phyloP scores from a whole-genome alignment of 2,329 filamentous ascomycete species.

The Fusarium stilboides region DNA sequence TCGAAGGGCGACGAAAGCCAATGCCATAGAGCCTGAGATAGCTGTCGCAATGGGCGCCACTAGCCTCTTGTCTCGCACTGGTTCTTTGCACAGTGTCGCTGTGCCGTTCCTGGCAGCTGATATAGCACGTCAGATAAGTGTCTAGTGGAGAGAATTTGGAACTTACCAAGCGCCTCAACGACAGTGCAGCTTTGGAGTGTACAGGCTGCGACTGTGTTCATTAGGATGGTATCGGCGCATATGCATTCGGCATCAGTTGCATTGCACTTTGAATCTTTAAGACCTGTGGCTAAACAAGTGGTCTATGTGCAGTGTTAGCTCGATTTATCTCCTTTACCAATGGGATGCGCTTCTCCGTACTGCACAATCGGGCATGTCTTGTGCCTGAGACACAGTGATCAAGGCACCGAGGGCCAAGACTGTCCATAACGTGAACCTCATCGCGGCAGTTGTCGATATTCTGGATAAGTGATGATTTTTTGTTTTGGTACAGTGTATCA shows the following conservation, averaged over 20 bases:
- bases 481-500: background rate
- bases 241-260: background rate
- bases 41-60: background rate
- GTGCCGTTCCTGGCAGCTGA: background rate
- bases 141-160: background rate
- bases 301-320: background rate
- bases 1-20: background rate
- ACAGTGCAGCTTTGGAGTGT: background rate
- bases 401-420: background rate
- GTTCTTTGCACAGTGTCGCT: background rate
- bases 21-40: background rate
- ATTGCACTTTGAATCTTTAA: background rate
- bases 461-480: background rate
- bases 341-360: background rate
- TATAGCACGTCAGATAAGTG: background rate
- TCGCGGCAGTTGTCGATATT: background rate
- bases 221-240: background rate
- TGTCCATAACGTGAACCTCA: background rate
- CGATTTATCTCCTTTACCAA: background rate
- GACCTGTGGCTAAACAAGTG: background rate
- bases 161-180: background rate
- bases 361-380: background rate
- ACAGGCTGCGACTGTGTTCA: background rate
- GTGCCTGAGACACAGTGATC: background rate
- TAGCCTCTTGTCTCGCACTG: background rate